Evolutionary conservation across 2,329 filamentous ascomycete genomes (phyloP).

Genomic region (Aspergillus flavus): DNA sequence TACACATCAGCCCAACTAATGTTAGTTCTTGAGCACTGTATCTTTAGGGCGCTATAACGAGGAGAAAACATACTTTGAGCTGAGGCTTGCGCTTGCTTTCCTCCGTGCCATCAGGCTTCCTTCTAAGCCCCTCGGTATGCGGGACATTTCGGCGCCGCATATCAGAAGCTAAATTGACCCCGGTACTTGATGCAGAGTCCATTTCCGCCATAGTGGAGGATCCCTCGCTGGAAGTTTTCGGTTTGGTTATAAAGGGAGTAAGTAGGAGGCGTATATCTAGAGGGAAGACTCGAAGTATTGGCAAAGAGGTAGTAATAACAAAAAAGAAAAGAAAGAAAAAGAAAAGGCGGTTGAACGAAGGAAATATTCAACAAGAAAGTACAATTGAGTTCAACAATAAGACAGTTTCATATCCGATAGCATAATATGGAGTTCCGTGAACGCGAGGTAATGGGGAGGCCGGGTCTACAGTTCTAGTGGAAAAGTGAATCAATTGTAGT

Average conservation of each 20-base stretch:
- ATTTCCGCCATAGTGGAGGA: slow-evolving; percentile 33
- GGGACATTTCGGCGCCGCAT: slow-evolving; percentile 47
- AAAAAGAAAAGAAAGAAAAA: slow-evolving; percentile 12
- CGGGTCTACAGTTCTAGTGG: background rate
- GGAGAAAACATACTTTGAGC: slow-evolving; percentile 33
- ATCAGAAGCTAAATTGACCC: slow-evolving; percentile 37
- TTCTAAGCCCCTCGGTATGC: slow-evolving; percentile 32
- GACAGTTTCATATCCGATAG: slow-evolving; percentile 18
- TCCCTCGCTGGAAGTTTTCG: background rate
- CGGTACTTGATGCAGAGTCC: slow-evolving; percentile 38
- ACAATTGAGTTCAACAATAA: slow-evolving; percentile 8
- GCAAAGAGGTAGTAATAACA: slow-evolving; percentile 8
- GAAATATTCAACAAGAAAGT: slow-evolving; percentile 13
- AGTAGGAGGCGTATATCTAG: background rate
- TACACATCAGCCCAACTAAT: slow-evolving; percentile 15
- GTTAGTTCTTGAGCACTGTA: background rate
- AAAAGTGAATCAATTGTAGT: background rate
- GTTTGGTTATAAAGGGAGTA: background rate
- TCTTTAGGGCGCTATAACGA: background rate
- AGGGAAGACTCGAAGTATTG: background rate
- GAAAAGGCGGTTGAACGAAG: slow-evolving; percentile 12
- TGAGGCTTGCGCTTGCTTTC: slow-evolving; percentile 35
- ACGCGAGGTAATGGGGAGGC: slow-evolving; percentile 2
- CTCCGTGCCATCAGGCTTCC: slow-evolving; percentile 18
- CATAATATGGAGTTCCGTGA: slow-evolving; percentile 10